Percentiles rank a stretch among this genome's conserved stretches.
Conservation (phyloP, 2,329 filamentous ascomycete genomes). For the Monilinia polystroma region DNA sequence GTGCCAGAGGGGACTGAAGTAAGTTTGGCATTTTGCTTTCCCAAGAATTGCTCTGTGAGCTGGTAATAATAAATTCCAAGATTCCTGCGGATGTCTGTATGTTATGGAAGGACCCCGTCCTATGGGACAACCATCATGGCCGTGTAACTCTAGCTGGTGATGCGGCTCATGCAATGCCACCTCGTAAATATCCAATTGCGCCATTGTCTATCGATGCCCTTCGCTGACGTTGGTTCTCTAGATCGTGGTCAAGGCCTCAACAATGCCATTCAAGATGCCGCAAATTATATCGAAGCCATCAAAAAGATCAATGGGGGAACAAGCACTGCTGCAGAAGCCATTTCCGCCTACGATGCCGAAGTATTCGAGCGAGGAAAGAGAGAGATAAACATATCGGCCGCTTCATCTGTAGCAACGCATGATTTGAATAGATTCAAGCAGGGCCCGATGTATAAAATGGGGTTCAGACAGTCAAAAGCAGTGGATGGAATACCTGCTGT, state of each 20-base stretch:
- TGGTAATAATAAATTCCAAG: not conserved
- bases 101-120: conserved; percentile 13
- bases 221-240: not conserved
- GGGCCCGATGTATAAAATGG: conserved; percentile 14
- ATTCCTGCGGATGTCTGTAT: conserved; percentile 7
- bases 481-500: not conserved
- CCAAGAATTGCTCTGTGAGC: too few relatives aligned
- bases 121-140: conserved; percentile 13
- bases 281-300: conserved; percentile 5
- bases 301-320: conserved; percentile 12
- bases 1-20: conserved; percentile 5
- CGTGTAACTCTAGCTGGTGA: conserved; percentile 20
- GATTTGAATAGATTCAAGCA: conserved; percentile 4
- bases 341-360: conserved; percentile 6
- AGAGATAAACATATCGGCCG: conserved; percentile 12
- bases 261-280: conserved; percentile 21
- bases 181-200: not conserved
- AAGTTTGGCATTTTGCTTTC: not conserved
- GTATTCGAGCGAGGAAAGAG: conserved; percentile 10
- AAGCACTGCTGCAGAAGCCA: not conserved
- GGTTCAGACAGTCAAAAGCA: not conserved
- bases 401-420: conserved; percentile 3
- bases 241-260: conserved; percentile 25
- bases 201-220: not conserved
- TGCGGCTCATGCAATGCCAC: conserved; percentile 20